These are phyloP conservation scores for Spencermartinsiella europaea DNA, from an alignment of 805 yeast species.

Conservation along the genomic window DNA sequence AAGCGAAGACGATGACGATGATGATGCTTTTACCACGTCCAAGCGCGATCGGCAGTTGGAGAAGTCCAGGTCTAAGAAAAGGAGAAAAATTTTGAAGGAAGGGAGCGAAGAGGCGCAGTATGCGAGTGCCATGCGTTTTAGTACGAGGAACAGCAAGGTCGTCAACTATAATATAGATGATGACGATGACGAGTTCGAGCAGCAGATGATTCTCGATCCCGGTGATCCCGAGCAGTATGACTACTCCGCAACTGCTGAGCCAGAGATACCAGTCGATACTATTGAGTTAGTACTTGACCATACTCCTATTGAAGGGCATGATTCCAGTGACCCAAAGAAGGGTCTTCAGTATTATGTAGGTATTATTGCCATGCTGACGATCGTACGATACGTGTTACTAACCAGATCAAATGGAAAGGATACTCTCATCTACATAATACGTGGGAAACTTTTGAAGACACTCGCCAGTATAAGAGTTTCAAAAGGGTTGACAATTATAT, in stretches of 20 bases:
- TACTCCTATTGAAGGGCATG: constrained; percentile 39
- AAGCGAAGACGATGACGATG: constrained; percentile 24
- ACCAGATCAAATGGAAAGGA: constrained; percentile 72
- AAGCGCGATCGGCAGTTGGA: constrained; percentile 12
- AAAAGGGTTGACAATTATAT: constrained; percentile 89
- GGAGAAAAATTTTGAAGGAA: constrained; percentile 30
- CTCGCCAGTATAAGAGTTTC: constrained; percentile 57
- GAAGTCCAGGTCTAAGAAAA: constrained; percentile 5
- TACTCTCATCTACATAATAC: constrained; percentile 90
- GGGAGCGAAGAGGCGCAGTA: constrained; percentile 14
- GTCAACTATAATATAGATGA: constrained; percentile 75
- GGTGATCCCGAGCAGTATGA: constrained; percentile 18
- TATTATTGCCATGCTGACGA: no score
- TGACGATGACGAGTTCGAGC: constrained; percentile 49
- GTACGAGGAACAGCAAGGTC: constrained; percentile 64
- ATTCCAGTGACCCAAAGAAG: constrained; percentile 25
- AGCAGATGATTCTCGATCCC: constrained; percentile 28
- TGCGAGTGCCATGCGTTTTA: constrained; percentile 48
- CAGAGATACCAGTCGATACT: constrained; percentile 37
- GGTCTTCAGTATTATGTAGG: constrained; percentile 17
- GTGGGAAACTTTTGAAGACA: constrained; percentile 68
- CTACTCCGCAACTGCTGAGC: constrained; percentile 17
- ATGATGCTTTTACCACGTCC: constrained; percentile 15
- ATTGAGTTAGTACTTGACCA: constrained; percentile 54
- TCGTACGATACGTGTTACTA: background rate